Percentiles rank a stretch among this genome's conserved stretches.
phyloP scores from a whole-genome alignment of 2,329 filamentous ascomycete genomes.

The Gyromitra esculenta region DNA sequence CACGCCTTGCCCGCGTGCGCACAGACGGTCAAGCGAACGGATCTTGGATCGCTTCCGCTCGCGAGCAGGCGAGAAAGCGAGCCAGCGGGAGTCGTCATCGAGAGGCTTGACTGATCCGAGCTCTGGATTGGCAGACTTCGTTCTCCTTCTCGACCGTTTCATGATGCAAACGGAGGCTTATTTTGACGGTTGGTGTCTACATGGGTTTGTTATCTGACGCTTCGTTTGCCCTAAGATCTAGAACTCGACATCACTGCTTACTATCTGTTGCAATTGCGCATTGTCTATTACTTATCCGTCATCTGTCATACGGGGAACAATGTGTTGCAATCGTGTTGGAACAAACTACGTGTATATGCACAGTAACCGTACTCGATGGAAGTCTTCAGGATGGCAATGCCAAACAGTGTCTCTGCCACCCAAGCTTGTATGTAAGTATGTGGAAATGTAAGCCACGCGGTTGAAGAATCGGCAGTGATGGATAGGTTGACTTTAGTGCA shows the following conservation, averaged over 20 bases:
- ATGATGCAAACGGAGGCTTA: background rate
- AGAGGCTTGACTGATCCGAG: slow-evolving; percentile 16
- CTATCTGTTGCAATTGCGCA: background rate
- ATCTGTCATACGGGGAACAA: background rate
- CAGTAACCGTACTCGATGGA: background rate
- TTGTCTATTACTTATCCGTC: background rate
- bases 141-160: slow-evolving; percentile 31
- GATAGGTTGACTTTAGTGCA: slow-evolving; percentile 4
- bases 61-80: slow-evolving; percentile 13
- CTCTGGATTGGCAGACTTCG: slow-evolving; percentile 2
- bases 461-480: background rate
- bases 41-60: slow-evolving; percentile 46
- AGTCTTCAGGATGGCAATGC: background rate
- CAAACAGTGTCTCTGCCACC: background rate
- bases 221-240: background rate
- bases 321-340: too few relatives aligned
- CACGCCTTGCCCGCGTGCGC: slow-evolving; percentile 12
- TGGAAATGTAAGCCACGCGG: background rate
- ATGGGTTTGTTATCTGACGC: background rate
- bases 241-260: background rate
- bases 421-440: background rate
- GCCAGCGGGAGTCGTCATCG: slow-evolving; percentile 40
- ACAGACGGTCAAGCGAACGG: slow-evolving; percentile 29
- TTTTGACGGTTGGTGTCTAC: background rate
- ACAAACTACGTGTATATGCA: too few relatives aligned